phyloP scores from a whole-genome alignment of 2,329 filamentous ascomycete genomes.

The Diaporthe velutina region DNA sequence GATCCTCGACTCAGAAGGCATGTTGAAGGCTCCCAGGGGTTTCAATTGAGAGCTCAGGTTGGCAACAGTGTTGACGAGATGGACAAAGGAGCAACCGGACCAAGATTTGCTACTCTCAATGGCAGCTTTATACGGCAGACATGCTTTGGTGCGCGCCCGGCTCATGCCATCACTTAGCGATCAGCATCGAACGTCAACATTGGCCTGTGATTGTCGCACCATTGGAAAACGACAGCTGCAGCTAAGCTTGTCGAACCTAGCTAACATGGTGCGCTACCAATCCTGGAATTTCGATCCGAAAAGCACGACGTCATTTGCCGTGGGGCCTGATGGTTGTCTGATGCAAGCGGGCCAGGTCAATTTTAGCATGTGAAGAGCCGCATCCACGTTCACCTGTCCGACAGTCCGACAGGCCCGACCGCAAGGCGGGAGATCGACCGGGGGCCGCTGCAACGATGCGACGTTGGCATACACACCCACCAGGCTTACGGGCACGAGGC shows the following conservation, averaged over 20 bases:
- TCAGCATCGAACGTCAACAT: background rate
- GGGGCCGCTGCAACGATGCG: background rate
- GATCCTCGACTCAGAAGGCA: slow-evolving; percentile 50
- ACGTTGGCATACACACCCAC: background rate
- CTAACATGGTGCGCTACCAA: background rate
- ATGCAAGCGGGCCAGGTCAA: background rate
- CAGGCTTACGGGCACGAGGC: background rate
- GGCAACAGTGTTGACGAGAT: background rate
- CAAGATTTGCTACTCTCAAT: background rate
- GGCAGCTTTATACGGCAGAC: slow-evolving; percentile 1
- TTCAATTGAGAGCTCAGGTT: background rate
- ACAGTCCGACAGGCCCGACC: background rate
- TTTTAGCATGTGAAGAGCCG: slow-evolving; percentile 27
- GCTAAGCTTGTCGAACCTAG: slow-evolving; percentile 24
- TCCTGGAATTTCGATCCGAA: slow-evolving; percentile 28
- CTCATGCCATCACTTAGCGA: background rate
- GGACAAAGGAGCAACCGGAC: background rate
- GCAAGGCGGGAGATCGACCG: slow-evolving; percentile 1
- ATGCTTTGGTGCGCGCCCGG: background rate
- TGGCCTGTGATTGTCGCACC: slow-evolving; percentile 20
- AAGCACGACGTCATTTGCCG: slow-evolving; percentile 16
- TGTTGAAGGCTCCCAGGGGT: slow-evolving; percentile 41
- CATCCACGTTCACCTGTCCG: background rate
- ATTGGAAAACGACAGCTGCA: slow-evolving; percentile 6
- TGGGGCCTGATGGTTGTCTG: slow-evolving; percentile 14